Base-by-base conservation (phyloP, 345 rosid genomes). In the Laguncularia racemosa region DNA sequence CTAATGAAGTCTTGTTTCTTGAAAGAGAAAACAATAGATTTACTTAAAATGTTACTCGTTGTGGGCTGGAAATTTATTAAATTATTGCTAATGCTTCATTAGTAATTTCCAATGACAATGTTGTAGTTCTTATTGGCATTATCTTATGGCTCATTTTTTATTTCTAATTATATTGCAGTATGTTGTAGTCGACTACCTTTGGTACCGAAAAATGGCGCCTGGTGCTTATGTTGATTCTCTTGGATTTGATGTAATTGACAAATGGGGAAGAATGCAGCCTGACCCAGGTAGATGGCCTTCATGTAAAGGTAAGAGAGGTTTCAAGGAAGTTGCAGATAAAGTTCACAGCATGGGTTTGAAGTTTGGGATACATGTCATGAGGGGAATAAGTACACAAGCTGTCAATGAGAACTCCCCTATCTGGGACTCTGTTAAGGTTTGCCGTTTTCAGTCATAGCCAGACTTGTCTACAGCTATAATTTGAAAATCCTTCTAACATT, bases 211-310 rank as follows among this genome's bases (percentile, higher is more conserved):
- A 68, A 85, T 81, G 66, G 97, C 81, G 33, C 71, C 77, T 0
- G 97, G 99, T 21, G 91, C 98, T 67, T 67, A 65, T 48, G 68
- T 59, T 15, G 89, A 86, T 63, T 81, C 95, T 68, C 75, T 61
- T 48, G 98, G 97, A 55, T 89, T 75, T 26, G 98, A 93, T 78
- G 97, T 89, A 53, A 89, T 89, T 70, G 99, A 93, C 75, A 64
- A 81, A 71, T 89, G 99, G 97, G 99, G 99, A 57, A 81, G 97
- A 63, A 48, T 81, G 81, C 70, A 83, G 28, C 99, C 97, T 20
- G 96, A 85, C 67, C 95, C 95, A 0, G 72, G 12, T 18, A 67
- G 99, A 58, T 93, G 99, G 99, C 96, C 99, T n/a, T 93, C 99
- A 13, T 86, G 96, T 57, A 73, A 14, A 66, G 81, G 70, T 15